Evolutionary conservation across 2,329 filamentous ascomycete species (phyloP).

Genomic region (Sarocladium brachiariae): DNA sequence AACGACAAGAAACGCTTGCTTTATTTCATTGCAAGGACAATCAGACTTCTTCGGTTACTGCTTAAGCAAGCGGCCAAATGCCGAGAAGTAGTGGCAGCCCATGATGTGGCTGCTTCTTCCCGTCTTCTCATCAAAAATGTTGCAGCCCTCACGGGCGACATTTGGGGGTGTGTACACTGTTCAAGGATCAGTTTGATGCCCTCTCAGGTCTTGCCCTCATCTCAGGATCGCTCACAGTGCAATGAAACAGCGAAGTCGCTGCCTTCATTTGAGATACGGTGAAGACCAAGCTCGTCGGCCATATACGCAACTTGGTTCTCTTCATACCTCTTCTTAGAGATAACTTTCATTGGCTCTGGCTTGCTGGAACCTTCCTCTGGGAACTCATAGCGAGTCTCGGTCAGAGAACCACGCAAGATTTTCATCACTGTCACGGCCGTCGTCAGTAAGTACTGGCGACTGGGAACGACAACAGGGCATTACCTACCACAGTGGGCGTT

Average conservation of each 20-base stretch:
- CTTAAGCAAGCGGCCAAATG: constrained; percentile 44
- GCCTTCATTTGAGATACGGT: constrained; percentile 72
- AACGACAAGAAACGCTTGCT: background rate
- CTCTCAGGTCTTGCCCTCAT: constrained; percentile 20
- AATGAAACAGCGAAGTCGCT: constrained; percentile 75
- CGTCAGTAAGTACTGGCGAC: constrained; percentile 2
- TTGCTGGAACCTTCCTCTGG: constrained; percentile 49
- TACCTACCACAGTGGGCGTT: constrained; percentile 68
- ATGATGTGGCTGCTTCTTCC: constrained; percentile 66
- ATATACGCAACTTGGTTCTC: constrained; percentile 81
- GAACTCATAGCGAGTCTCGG: constrained; percentile 75
- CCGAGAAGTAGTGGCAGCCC: constrained; percentile 67
- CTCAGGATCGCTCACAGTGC: constrained; percentile 49
- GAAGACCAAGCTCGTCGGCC: constrained; percentile 81
- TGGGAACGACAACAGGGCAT: background rate
- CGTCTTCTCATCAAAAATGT: constrained; percentile 72
- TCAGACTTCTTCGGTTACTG: constrained; percentile 20
- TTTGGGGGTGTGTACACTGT: constrained; percentile 81
- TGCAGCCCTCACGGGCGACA: constrained; percentile 73
- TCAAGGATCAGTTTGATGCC: constrained; percentile 23
- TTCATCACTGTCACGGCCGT: constrained; percentile 59
- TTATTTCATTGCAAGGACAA: background rate
- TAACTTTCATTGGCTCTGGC: constrained; percentile 42
- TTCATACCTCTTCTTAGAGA: constrained; percentile 59
- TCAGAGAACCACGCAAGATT: constrained; percentile 69